These are phyloP conservation scores for Tarenaya hassleriana DNA, from an alignment of 345 rosid species.

Conservation along the genomic window DNA sequence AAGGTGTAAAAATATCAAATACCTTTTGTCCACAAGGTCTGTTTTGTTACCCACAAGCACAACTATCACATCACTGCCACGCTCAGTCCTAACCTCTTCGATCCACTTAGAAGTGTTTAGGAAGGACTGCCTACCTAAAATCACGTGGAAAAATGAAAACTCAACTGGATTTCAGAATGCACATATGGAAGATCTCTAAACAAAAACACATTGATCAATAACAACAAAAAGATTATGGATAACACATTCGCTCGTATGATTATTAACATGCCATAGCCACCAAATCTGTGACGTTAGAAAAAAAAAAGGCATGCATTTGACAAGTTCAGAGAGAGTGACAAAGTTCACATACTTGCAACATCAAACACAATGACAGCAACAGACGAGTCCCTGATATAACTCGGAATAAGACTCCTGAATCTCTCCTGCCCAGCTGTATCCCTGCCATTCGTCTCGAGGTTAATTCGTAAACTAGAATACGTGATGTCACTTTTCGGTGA, in stretches of 20 bases:
- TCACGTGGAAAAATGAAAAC: slow-evolving; percentile 13
- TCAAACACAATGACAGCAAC: slow-evolving; percentile 84
- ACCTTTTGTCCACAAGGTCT: slow-evolving; percentile 89
- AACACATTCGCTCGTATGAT: not conserved
- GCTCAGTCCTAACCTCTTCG: slow-evolving; percentile 82
- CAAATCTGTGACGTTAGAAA: not conserved
- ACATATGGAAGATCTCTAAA: too few relatives aligned
- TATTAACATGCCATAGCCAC: slow-evolving; percentile 2
- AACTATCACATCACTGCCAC: slow-evolving; percentile 87
- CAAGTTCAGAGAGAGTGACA: slow-evolving; percentile 12
- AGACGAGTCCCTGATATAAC: slow-evolving; percentile 79
- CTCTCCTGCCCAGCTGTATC: slow-evolving; percentile 88
- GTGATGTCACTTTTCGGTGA: not conserved
- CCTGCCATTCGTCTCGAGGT: slow-evolving; percentile 34
- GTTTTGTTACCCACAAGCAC: slow-evolving; percentile 88
- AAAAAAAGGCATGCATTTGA: slow-evolving; percentile 13
- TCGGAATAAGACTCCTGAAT: slow-evolving; percentile 87
- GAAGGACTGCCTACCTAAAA: slow-evolving; percentile 76
- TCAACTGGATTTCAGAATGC: slow-evolving; percentile 1
- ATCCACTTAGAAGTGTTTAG: slow-evolving; percentile 80
- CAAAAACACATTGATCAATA: not conserved
- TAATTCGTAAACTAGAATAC: slow-evolving; percentile 7
- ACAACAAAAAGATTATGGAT: slow-evolving; percentile 6
- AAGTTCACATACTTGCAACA: slow-evolving; percentile 59
- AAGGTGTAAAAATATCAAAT: slow-evolving; percentile 8